Conservation (phyloP, 306 rosid genomes). For the Benincasa hispida region DNA sequence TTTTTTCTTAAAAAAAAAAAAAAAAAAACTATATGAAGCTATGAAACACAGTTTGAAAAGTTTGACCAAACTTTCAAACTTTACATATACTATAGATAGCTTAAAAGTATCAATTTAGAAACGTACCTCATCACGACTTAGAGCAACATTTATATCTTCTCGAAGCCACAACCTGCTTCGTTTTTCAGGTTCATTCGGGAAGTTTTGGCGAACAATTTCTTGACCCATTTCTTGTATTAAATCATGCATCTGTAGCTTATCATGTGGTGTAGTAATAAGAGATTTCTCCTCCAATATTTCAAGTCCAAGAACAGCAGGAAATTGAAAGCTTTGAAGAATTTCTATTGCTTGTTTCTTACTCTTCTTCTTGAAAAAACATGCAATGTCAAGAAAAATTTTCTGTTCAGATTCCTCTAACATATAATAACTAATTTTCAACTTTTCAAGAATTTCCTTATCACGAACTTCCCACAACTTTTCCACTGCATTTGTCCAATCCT, state of each 20-base stretch:
- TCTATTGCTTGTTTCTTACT: not conserved
- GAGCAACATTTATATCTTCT: not conserved
- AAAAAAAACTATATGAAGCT: no score
- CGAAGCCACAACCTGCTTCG: constrained; percentile 14
- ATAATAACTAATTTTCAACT: constrained; percentile 2
- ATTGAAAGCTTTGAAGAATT: not conserved
- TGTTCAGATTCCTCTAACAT: not conserved
- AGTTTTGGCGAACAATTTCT: not conserved
- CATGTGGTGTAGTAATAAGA: not conserved
- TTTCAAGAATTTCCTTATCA: not conserved
- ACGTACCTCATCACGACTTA: not conserved
- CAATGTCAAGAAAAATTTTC: constrained; percentile 6
- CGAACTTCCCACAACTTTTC: not conserved
- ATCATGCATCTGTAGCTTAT: constrained; percentile 14
- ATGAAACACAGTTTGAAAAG: no score
- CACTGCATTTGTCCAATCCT: not conserved
- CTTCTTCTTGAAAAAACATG: constrained; percentile 10
- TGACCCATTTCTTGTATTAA: constrained; percentile 8
- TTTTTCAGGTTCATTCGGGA: not conserved
- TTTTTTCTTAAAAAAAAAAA: no score
- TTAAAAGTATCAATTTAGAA: no score
- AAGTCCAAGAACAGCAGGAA: not conserved
- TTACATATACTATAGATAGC: no score
- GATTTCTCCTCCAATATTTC: not conserved
- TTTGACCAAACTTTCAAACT: no score